Base-by-base conservation (phyloP, 108 stramenopile species). In the Pseudonitzschia multiseries region DNA sequence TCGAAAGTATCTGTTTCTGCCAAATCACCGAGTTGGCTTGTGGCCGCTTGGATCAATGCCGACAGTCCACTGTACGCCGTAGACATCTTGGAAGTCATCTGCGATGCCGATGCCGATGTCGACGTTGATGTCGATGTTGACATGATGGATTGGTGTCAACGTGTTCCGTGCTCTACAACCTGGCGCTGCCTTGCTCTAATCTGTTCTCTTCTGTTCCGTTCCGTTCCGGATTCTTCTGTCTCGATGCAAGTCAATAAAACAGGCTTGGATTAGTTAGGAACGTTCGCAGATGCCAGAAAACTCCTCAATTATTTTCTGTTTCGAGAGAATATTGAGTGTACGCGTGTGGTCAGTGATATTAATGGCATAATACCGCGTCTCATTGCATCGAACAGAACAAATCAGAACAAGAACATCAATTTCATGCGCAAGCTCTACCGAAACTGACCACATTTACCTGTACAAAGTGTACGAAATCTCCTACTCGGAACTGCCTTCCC, bases 41-140 rank as follows among this genome's bases (percentile, higher is more conserved):
- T 85, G 44, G 84, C 84, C 21, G 84, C 84, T 53, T 79, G 78
- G 46, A 81, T 81, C 67, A 85, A 71, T 52, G 84, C 84, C 6
- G 84, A 85, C 46, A 85, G 71, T 10, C 84, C 84, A 72, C 71
- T 72, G 59, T 53, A 69, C 10, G 44, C 80, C 26, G 73, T 29
- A 22, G 66, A 50, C 66, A 67, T 67, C 24, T 51, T 67, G 24
- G 61, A 33, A 20, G 61, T 33, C 61, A 62, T 41, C 15, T 62
- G 61, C 8, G 61, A 21, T 62, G 61, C 31, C 33, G 8, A 20
- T 28, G 10, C 12, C 33, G 61, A 62, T 0, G 40, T 62, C 12
- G 17, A 6, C 4, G 14, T 33, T 0, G 8, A n/a, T 20, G 17
- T 18, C 17, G 27, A 9, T 62, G 29, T 62, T 33, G 61, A 17